Evolutionary conservation across 2,329 filamentous ascomycete genomes (phyloP).

Genomic region (Penicillium sp.): DNA sequence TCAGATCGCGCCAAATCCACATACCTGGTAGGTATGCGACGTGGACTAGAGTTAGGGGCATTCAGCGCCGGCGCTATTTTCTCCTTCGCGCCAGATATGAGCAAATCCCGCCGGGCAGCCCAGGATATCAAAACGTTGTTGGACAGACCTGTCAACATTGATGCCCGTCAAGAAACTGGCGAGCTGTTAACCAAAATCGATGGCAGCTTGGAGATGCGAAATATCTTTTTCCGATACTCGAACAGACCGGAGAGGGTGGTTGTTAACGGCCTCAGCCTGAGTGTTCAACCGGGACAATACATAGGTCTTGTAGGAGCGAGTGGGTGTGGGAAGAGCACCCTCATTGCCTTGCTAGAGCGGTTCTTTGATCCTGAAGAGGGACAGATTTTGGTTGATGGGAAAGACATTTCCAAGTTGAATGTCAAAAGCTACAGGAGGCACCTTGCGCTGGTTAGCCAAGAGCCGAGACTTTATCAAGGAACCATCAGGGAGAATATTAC

Average conservation of each 20-base stretch:
- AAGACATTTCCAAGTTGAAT: slow-evolving; percentile 76
- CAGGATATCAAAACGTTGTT: slow-evolving; percentile 41
- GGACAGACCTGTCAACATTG: slow-evolving; percentile 46
- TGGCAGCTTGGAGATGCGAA: slow-evolving; percentile 57
- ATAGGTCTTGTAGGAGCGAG: slow-evolving; percentile 83
- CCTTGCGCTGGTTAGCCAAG: slow-evolving; percentile 87
- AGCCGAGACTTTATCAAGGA: slow-evolving; percentile 48
- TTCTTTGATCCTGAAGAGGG: slow-evolving; percentile 89
- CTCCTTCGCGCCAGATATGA: slow-evolving; percentile 32
- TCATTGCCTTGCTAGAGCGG: slow-evolving; percentile 84
- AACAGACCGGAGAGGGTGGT: slow-evolving; percentile 16
- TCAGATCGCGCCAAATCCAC: too few relatives aligned
- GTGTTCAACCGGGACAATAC: slow-evolving; percentile 43
- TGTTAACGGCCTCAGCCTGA: slow-evolving; percentile 16
- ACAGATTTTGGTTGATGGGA: slow-evolving; percentile 75
- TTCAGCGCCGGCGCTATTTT: slow-evolving; percentile 30
- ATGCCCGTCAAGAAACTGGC: slow-evolving; percentile 4
- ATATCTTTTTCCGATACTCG: slow-evolving; percentile 40
- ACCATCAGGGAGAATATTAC: neutral
- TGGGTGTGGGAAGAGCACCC: slow-evolving; percentile 91
- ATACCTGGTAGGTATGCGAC: too few relatives aligned
- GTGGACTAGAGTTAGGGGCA: too few relatives aligned
- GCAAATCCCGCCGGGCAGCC: slow-evolving; percentile 32
- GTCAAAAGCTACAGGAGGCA: slow-evolving; percentile 82
- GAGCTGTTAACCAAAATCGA: slow-evolving; percentile 41